phyloP scores from a whole-genome alignment of 805 yeast species.

The Candida ficus region DNA sequence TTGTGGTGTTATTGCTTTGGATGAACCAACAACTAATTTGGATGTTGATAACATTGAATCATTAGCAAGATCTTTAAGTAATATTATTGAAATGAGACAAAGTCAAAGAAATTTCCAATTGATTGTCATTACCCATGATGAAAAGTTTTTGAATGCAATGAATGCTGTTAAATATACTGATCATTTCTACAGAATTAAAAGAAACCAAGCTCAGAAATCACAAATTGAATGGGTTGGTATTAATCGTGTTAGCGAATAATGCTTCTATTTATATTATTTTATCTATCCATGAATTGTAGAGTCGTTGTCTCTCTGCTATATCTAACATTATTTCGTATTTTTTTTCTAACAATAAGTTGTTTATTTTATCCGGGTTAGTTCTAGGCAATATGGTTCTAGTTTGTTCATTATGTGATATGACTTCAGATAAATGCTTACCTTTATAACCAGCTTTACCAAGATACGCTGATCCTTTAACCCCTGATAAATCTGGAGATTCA shows the following conservation, averaged over 20 bases:
- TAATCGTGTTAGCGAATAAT: conserved; percentile 29
- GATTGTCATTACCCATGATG: conserved; percentile 95
- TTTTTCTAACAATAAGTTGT: conserved; percentile 18
- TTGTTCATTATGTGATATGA: conserved; percentile 11
- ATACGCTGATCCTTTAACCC: conserved; percentile 27
- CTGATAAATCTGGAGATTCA: conserved; percentile 20
- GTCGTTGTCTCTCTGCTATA: conserved; percentile 31
- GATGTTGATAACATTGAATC: conserved; percentile 88
- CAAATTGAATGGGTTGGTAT: conserved; percentile 57
- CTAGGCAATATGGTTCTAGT: background rate
- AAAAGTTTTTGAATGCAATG: conserved; percentile 79
- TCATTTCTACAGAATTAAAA: conserved; percentile 73
- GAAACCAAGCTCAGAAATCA: conserved; percentile 80
- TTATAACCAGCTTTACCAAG: conserved; percentile 17
- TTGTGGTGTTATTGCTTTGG: conserved; percentile 94
- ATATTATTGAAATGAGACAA: conserved; percentile 68
- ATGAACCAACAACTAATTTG: conserved; percentile 95
- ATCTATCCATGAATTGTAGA: conserved; percentile 26
- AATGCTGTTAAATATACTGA: conserved; percentile 82
- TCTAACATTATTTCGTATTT: conserved; percentile 27
- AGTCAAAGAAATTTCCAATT: conserved; percentile 86
- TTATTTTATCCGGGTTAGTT: conserved; percentile 6
- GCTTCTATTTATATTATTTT: background rate
- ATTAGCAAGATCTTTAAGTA: conserved; percentile 72
- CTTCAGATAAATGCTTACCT: conserved; percentile 8